Evolutionary conservation across 2,329 filamentous ascomycete genomes (phyloP), one percentile per base, ranked within the genome.

Genomic region (Penicillium brevicompactum): DNA sequence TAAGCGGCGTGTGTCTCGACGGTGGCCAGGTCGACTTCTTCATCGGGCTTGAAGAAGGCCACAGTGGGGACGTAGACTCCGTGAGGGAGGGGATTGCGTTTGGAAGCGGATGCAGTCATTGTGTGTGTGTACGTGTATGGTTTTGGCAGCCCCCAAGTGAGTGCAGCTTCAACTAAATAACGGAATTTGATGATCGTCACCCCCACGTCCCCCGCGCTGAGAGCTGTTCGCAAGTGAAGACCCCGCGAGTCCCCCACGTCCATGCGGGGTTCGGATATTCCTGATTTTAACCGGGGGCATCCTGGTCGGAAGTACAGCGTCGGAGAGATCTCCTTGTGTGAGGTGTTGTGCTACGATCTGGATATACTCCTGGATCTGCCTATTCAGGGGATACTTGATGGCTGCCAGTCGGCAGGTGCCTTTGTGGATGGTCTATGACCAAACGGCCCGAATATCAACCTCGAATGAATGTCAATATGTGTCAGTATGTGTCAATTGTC

Each of bases 11-110:
- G 74, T 49, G 78, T 80, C 46, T 82, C 79, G 55, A 87, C 86
- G 38, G 85, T 83, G 34, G 78, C 74, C 11, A 82, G 78, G 67
- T 91, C 88, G 52, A 91, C 75, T 52, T 90, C 84, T 70, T 91
- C 88, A 45, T 75, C 76, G 21, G 77, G 79, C 52, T 88, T 78
- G 71, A 91, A 91, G 78, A 91, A 91, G 71, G 87, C 87, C 65
- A 89, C 81, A 16, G 88, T 90, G 24, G 89, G 88, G 46, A 89
- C 87, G 68, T 91, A 91, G 63, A 91, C 82, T 48, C 86, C 86
- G 22, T 72, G 70, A 30, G 60, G 60, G 53, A 77, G 67, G 38
- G 72, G 64, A 41, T 70, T 70, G 44, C 38, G 53, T 48, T 54
- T 57, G 41, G 57, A 55, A 32, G 62, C 64, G 65, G 56, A 62